Conservation (phyloP, 1,284 basidiomycete genomes). For the Somion occarium region DNA sequence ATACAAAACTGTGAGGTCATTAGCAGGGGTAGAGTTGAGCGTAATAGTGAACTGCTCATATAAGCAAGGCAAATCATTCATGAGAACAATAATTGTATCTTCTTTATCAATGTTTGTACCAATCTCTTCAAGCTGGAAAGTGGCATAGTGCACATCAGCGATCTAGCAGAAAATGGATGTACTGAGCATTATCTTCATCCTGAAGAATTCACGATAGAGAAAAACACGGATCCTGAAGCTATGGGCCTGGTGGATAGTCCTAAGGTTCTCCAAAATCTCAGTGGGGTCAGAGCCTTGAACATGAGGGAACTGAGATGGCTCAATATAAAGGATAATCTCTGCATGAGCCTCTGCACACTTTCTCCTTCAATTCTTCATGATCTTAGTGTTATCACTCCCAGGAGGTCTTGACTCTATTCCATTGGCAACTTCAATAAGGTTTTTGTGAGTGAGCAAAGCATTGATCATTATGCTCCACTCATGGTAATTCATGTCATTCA, state of each 20-base stretch:
- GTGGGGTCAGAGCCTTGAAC: conserved; percentile 19
- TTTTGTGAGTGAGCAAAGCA: conserved; percentile 24
- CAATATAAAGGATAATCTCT: conserved; percentile 27
- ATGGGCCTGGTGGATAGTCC: conserved; percentile 24
- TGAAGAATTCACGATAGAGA: conserved; percentile 22
- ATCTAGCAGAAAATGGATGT: conserved; percentile 31
- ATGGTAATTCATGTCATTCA: conserved; percentile 26
- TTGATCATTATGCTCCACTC: conserved; percentile 29
- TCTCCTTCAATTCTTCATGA: conserved; percentile 8
- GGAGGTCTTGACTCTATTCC: conserved; percentile 7
- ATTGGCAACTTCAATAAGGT: conserved; percentile 17
- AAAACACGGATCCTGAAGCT: conserved; percentile 27
- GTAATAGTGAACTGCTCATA: conserved; percentile 25
- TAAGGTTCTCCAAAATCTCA: conserved; percentile 27
- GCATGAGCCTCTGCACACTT: conserved; percentile 26
- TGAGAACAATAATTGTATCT: conserved; percentile 27
- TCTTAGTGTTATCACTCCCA: conserved; percentile 9
- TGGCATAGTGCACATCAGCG: conserved; percentile 19
- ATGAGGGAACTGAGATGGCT: conserved; percentile 28
- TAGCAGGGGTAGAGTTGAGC: conserved; percentile 21
- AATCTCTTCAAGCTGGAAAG: conserved; percentile 20
- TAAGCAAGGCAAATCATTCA: conserved; percentile 22
- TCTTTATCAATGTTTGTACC: conserved; percentile 22
- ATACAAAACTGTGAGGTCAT: conserved; percentile 20
- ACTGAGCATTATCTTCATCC: conserved; percentile 17